phyloP scores from a whole-genome alignment of 140 eudicot species.

The Bidens hawaiensis region DNA sequence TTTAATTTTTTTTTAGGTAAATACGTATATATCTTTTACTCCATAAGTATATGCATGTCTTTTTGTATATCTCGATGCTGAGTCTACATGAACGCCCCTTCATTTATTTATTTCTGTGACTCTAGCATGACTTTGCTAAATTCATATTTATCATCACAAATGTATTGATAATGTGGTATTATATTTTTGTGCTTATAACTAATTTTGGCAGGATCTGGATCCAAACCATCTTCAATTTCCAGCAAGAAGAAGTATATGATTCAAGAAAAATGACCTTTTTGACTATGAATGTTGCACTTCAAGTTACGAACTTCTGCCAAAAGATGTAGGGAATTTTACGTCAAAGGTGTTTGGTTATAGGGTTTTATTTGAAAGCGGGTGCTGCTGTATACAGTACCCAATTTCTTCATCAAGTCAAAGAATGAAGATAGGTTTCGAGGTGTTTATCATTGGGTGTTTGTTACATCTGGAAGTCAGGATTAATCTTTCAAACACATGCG shows the following conservation, averaged over 20 bases:
- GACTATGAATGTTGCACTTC: constrained; percentile 91
- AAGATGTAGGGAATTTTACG: constrained; percentile 48
- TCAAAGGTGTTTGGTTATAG: neutral
- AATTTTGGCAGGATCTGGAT: constrained; percentile 38
- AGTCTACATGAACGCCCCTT: constrained; percentile 6
- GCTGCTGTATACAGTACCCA: too few relatives aligned
- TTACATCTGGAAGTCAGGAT: constrained; percentile 96
- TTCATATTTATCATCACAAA: neutral
- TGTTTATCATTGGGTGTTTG: constrained; percentile 90
- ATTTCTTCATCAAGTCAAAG: too few relatives aligned
- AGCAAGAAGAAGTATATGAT: too few relatives aligned
- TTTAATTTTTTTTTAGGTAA: constrained; percentile 43
- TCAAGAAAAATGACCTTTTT: constrained; percentile 79
- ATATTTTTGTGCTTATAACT: constrained; percentile 16
- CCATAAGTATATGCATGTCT: constrained; percentile 10
- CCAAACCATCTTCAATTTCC: too few relatives aligned
- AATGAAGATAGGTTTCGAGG: constrained; percentile 76
- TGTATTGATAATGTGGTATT: constrained; percentile 1
- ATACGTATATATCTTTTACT: constrained; percentile 27
- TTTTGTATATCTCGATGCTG: neutral
- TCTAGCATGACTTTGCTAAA: constrained; percentile 6
- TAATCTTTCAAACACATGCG: constrained; percentile 97
- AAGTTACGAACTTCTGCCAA: constrained; percentile 87
- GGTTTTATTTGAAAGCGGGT: constrained; percentile 18
- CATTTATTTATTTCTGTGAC: neutral